Conservation (phyloP, 208 protist species). For the Eutreptiella sp. region DNA sequence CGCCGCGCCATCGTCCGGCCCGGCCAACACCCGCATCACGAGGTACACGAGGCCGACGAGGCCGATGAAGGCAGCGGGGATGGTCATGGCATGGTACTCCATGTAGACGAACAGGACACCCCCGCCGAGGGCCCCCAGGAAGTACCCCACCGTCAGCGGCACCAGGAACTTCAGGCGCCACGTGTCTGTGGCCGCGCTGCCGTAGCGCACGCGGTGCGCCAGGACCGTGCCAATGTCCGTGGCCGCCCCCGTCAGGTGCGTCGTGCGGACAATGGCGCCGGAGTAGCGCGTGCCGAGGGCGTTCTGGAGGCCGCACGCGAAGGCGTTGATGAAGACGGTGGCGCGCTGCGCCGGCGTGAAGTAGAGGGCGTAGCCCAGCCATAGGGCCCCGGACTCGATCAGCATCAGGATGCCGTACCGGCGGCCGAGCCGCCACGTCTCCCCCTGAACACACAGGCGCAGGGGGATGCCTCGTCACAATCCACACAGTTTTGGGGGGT, state of each 20-base stretch:
- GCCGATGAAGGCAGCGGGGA: not conserved
- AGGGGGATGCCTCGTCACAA: too few species aligned
- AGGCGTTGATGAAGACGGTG: not conserved
- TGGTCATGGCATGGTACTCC: not conserved
- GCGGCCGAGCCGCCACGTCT: not conserved
- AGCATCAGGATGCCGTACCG: conserved; percentile 1
- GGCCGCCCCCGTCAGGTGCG: conserved; percentile 29
- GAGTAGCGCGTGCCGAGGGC: conserved; percentile 24
- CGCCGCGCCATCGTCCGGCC: too few species aligned
- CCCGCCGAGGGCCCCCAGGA: conserved; percentile 1
- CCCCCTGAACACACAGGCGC: too few species aligned
- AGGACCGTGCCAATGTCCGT: conserved; percentile 26
- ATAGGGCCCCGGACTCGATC: not conserved
- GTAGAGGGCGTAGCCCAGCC: conserved; percentile 33
- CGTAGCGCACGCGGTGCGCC: conserved; percentile 4
- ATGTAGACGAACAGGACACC: not conserved
- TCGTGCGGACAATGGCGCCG: conserved; percentile 28
- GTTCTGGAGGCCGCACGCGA: conserved; percentile 27
- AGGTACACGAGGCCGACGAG: conserved; percentile 10
- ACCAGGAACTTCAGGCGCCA: conserved; percentile 31
- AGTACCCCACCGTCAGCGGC: conserved; percentile 11
- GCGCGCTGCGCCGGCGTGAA: conserved; percentile 55
- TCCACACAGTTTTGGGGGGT: too few species aligned
- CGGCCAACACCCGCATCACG: too few species aligned
- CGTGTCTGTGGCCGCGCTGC: not conserved